Conservation (phyloP, 2,329 filamentous ascomycete genomes). For the Fusarium aywerte region DNA sequence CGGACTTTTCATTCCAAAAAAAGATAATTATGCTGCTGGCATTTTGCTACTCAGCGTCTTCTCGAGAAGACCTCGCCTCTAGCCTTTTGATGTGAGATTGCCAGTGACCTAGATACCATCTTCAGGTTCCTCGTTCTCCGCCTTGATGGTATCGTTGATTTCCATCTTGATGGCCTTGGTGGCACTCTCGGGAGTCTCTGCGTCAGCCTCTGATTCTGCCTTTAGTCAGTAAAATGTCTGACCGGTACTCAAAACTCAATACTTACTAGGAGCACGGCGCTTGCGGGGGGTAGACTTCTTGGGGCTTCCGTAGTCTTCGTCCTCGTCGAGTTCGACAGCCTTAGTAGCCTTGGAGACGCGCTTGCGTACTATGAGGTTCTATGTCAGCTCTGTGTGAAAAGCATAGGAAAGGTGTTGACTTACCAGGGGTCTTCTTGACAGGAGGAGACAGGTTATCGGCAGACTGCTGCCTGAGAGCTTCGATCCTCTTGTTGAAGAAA, state of each 20-base stretch:
- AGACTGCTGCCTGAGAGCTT: conserved; percentile 49
- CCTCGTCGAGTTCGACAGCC: conserved; percentile 5
- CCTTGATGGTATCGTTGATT: conserved; percentile 32
- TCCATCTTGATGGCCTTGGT: conserved; percentile 36
- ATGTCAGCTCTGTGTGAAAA: not conserved
- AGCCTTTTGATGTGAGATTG: not conserved
- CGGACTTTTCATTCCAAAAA: not conserved
- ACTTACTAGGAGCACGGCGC: conserved; percentile 33
- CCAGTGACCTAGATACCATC: not conserved
- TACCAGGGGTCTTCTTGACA: conserved; percentile 43
- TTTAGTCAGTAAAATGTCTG: conserved; percentile 6
- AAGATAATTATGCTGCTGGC: not conserved
- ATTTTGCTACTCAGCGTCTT: too few relatives aligned
- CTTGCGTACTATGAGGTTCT: conserved; percentile 39
- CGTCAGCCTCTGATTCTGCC: not conserved
- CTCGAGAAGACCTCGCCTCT: not conserved
- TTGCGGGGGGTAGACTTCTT: conserved; percentile 38
- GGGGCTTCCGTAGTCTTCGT: not conserved
- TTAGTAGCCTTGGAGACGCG: conserved; percentile 16
- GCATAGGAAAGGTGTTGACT: not conserved
- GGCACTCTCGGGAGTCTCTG: conserved; percentile 22
- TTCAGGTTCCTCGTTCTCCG: conserved; percentile 1
- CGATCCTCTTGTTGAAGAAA: conserved; percentile 51
- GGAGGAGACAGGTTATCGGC: conserved; percentile 19
- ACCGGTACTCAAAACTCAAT: too few relatives aligned